A percentile compares a stretch with the other conserved stretches of the same genome.
phyloP scores from a whole-genome alignment of 1,284 basidiomycete genomes.

The Thecaphora thlaspeos region DNA sequence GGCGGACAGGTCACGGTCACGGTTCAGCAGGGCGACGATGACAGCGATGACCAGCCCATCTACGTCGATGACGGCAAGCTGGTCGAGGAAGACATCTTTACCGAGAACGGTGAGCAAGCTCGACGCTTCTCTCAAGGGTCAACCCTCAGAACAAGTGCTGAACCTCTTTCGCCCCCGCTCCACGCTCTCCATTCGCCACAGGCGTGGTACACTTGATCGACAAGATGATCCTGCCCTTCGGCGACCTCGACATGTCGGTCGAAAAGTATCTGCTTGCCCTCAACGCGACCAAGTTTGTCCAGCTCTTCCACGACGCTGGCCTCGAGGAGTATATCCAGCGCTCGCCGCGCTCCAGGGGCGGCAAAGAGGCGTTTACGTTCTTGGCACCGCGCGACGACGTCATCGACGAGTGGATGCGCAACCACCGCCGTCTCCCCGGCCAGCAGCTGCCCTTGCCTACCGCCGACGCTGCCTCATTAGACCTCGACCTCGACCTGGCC shows the following conservation, averaged over 20 bases:
- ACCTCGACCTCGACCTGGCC: neutral
- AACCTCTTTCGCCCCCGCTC: too few species aligned
- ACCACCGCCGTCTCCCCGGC: neutral
- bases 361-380: conserved; percentile 54
- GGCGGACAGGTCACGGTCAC: conserved; percentile 40
- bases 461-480: neutral
- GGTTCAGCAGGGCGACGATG: conserved; percentile 4
- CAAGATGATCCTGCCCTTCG: conserved; percentile 74
- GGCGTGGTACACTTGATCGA: conserved; percentile 82
- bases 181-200: neutral
- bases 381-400: conserved; percentile 88
- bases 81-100: conserved; percentile 49
- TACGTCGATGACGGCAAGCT: conserved; percentile 24
- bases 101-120: conserved; percentile 58
- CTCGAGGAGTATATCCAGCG: conserved; percentile 62
- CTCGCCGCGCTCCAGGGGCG: conserved; percentile 18
- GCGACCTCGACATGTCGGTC: conserved; percentile 75
- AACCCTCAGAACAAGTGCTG: too few species aligned
- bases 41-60: conserved; percentile 18
- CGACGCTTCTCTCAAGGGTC: too few species aligned
- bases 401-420: conserved; percentile 58
- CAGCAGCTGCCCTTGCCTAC: neutral
- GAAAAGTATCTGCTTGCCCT: conserved; percentile 88
- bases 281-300: conserved; percentile 86
- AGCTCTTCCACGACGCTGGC: conserved; percentile 71